These are phyloP conservation scores for Xerophyta viscosa DNA, from an alignment of 106 monocot genomes.

Conservation along the genomic window DNA sequence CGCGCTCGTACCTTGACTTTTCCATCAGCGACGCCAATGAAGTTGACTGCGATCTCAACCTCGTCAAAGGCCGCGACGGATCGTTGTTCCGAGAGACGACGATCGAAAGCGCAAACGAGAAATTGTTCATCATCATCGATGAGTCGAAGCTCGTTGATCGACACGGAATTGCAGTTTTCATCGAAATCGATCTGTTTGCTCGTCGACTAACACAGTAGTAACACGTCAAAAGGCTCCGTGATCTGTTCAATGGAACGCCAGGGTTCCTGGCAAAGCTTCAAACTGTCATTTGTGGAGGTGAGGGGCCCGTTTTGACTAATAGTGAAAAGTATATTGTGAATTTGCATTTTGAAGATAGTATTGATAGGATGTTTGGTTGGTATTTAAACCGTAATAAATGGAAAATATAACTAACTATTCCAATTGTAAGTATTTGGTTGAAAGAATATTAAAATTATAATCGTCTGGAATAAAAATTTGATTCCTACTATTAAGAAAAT, in stretches of 20 bases:
- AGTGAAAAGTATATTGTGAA: no score
- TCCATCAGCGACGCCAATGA: conserved; percentile 91
- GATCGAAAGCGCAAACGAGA: conserved; percentile 57
- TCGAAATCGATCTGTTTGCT: conserved; percentile 65
- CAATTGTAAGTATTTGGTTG: no score
- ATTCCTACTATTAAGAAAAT: no score
- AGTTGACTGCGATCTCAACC: conserved; percentile 70
- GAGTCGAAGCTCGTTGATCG: conserved; percentile 59
- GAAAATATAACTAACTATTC: no score
- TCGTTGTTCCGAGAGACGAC: conserved; percentile 90
- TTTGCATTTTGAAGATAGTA: no score
- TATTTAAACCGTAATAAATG: no score
- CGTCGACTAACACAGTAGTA: conserved; percentile 34
- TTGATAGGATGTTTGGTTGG: no score
- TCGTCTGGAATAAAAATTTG: no score
- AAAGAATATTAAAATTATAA: no score
- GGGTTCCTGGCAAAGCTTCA: conserved; percentile 50
- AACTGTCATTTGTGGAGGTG: conserved; percentile 13
- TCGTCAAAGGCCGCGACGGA: conserved; percentile 86
- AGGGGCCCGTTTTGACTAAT: conserved; percentile 51
- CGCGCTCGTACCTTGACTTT: conserved; percentile 50
- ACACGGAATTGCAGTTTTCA: conserved; percentile 51
- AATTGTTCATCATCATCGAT: conserved; percentile 77
- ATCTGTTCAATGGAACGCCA: conserved; percentile 20
- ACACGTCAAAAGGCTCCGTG: conserved; percentile 23